Base-by-base conservation (phyloP, 2,329 filamentous ascomycete genomes). In the Macroventuria anomochaeta region DNA sequence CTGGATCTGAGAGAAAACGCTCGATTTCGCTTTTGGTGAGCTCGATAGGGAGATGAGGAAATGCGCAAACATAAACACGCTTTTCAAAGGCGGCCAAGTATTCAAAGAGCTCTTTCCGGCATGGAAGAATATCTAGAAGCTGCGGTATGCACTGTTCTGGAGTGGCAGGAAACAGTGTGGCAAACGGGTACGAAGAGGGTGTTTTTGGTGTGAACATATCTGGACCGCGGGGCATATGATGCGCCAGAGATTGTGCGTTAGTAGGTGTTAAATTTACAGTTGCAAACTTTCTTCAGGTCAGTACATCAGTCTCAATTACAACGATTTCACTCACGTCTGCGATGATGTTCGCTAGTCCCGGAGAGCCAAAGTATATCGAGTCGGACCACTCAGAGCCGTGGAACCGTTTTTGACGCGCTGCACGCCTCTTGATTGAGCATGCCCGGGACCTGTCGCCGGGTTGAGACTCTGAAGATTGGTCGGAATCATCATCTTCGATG, bases 301-400 rank as follows among this genome's bases (percentile, higher is more conserved):
- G 67, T 46, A n/a, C 3, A 21, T 15, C 13, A 2, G 1, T 21
- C 38, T 38, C 29, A 38, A 64, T 28, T 6, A 25, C 34, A 12
- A 0, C 7, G 10, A 7, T 36, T 10, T 15, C 38, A 26, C 54
- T 42, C 70, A 80, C 79, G 63, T 82, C 79, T 52, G 71, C 69
- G 31, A 80, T 71, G 23, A 81, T 75, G 55, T 72, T 81, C 11
- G 77, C 77, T 34, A 81, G 70, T 5, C 76, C 76, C n/a, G 80
- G 79, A 36, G 75, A 78, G 7, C 79, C 79, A 63, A 81, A 81
- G 62, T 81, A 82, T 5, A 80, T 70, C 49, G 77, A 80, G 51
- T 80, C 76, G 28, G 74, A 65, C 55, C 73, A 71, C 50, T 77
- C 75, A 18, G 70, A 69, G 20, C 73, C 61, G 46, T 71, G 70